Conservation (phyloP, 169 alveolate genomes). For the Sarcocystis neurona region DNA sequence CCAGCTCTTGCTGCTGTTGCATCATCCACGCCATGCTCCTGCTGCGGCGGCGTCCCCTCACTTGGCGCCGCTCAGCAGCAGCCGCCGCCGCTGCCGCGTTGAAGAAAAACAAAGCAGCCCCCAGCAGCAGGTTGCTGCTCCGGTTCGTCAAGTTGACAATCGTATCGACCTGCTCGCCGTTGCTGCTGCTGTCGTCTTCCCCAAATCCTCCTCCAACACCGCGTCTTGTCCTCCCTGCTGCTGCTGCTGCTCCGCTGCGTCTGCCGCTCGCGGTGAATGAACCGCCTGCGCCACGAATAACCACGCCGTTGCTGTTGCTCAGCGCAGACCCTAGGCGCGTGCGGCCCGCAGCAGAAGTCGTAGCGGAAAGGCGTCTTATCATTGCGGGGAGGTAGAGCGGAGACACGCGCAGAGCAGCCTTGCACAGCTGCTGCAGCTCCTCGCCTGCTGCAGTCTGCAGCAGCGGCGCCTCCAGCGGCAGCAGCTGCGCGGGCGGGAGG, state of each 20-base stretch:
- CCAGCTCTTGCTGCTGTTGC: constrained; percentile 4
- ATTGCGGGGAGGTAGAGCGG: constrained; percentile 47
- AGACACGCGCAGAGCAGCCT: constrained; percentile 11
- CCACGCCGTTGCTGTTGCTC: background rate
- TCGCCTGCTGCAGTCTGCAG: constrained; percentile 28
- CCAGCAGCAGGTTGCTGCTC: background rate
- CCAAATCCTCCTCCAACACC: background rate
- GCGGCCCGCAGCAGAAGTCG: too few species aligned
- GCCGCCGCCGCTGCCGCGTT: constrained; percentile 30
- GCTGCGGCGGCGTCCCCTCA: constrained; percentile 2
- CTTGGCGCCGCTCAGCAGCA: background rate
- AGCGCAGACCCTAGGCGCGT: background rate
- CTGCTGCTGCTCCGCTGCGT: background rate
- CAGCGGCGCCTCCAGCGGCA: constrained; percentile 8
- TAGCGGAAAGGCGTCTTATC: too few species aligned
- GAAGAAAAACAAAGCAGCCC: background rate
- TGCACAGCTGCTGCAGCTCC: constrained; percentile 20
- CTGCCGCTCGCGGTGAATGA: background rate
- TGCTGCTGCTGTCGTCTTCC: background rate
- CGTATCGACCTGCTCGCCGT: background rate
- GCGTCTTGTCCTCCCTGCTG: background rate
- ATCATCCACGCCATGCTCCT: background rate
- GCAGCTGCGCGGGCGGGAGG: background rate
- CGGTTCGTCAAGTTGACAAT: background rate
- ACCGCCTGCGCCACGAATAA: too few species aligned